Evolutionary conservation across 1,139 yeast species (phyloP), one percentile per base, ranked within the genome.

Genomic region (Blastobotrys buckinghamii): DNA sequence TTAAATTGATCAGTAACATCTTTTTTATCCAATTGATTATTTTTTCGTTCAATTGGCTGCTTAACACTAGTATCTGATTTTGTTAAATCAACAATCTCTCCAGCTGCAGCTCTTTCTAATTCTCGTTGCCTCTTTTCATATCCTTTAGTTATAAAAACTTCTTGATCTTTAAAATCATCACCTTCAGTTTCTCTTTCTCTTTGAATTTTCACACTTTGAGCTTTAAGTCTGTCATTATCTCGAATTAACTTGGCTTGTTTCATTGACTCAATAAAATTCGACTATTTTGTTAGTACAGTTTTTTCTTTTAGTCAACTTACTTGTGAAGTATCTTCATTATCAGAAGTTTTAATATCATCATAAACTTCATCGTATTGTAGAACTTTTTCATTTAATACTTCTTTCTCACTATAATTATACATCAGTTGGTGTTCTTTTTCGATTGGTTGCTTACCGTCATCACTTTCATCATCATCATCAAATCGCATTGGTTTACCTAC

Each of bases 111-210:
- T 15, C 13, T 49, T 36, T 58, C 57, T 15, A 66, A 44, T 44
- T 67, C 69, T 30, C 65, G 66, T 50, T 66, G 69, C 47, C 67
- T 68, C 39, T 61, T 56, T 51, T 68, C 66, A 53, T 75, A 76
- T 0, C 74, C 71, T 1, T 66, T 52, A 0, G 79, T 72, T 5
- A 73, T 73, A 59, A 75, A 74, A 42, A 59, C 66, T 44, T 74
- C 78, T 52, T 69, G 72, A 26, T 64, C 73, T 7, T 64, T 66
- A 47, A 58, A 68, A 45, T 64, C 63, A 35, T 72, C 73, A 1
- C 73, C 65, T 45, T 63, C 66, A 43, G 62, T 63, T 42, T 59
- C 67, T 12, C 67, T 55, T 22, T 60, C 65, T 20, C 66, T 49
- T 42, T 51, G 51, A 32, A 61, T 30, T 24, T 54, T 56, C 9